These are phyloP conservation scores for Oryza glaberrima DNA, from an alignment of 176 grass and related monocot species.

Conservation along the genomic window DNA sequence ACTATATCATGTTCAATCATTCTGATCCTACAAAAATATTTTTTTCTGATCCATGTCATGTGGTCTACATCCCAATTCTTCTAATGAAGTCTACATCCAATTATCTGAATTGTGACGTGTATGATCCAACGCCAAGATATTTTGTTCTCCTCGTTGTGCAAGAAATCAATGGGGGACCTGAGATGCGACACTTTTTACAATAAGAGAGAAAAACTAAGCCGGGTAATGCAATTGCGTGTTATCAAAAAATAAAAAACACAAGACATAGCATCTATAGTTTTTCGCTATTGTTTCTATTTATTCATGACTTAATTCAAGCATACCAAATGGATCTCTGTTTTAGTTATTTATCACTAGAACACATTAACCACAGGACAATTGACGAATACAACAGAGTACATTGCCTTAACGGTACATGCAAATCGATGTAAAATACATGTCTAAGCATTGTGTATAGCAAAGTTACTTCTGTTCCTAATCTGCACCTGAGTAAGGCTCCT, in stretches of 20 bases:
- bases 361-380: neutral
- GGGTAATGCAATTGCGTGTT: no score
- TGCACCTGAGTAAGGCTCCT: no score
- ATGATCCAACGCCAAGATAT: neutral
- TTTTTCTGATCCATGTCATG: neutral
- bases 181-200: conserved; percentile 13
- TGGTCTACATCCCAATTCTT: no score
- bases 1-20: neutral
- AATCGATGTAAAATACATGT: neutral
- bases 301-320: neutral
- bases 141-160: neutral
- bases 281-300: neutral
- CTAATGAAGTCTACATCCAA: neutral
- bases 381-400: neutral
- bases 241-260: no score
- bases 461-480: neutral
- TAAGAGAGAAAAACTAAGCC: conserved; percentile 7
- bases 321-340: neutral
- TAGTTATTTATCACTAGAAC: neutral
- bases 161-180: neutral
- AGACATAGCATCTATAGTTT: neutral
- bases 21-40: neutral
- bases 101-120: neutral
- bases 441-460: neutral
- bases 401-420: no score